Percentiles rank a stretch among this genome's conserved stretches.
phyloP scores from a whole-genome alignment of 768 basidiomycete species.

The Ramaria sp. region DNA sequence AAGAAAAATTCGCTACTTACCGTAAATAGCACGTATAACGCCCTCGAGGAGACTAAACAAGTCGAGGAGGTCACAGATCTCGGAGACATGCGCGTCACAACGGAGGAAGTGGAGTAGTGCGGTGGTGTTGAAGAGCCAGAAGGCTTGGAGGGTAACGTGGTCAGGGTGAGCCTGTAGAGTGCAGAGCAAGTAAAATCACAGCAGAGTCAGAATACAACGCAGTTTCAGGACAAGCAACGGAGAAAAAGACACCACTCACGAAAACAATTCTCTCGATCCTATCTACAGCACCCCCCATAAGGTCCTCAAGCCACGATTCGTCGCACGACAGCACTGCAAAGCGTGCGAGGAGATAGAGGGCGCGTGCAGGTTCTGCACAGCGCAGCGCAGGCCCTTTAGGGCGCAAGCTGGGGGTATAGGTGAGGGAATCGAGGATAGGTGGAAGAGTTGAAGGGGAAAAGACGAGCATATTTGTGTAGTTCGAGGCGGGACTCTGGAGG shows the following conservation, averaged over 20 bases:
- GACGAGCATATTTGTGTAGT: conserved; percentile 85
- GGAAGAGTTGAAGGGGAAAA: conserved; percentile 77
- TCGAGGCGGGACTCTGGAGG: conserved; percentile 55
- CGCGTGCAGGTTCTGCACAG: conserved; percentile 74
- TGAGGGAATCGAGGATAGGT: conserved; percentile 69
- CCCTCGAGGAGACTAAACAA: conserved; percentile 84
- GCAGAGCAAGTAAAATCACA: too few species aligned
- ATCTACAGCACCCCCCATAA: conserved; percentile 85
- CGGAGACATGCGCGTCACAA: conserved; percentile 68
- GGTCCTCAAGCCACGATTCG: conserved; percentile 84
- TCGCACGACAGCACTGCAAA: conserved; percentile 90
- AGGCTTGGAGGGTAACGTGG: conserved; percentile 76
- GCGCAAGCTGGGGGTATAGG: conserved; percentile 53
- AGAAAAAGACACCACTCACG: conserved; percentile 38
- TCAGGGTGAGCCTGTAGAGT: conserved; percentile 62
- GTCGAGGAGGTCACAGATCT: conserved; percentile 73
- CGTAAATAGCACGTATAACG: conserved; percentile 89
- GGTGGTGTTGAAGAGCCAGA: conserved; percentile 92
- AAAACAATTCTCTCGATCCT: conserved; percentile 88
- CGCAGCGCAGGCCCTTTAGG: conserved; percentile 58
- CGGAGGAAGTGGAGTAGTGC: conserved; percentile 86
- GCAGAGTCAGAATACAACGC: too few species aligned
- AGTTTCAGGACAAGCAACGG: neutral
- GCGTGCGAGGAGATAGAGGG: conserved; percentile 78
- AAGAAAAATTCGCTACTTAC: conserved; percentile 28